Conservation (phyloP, 441 rosid species). For the Flueggea neowawraea region DNA sequence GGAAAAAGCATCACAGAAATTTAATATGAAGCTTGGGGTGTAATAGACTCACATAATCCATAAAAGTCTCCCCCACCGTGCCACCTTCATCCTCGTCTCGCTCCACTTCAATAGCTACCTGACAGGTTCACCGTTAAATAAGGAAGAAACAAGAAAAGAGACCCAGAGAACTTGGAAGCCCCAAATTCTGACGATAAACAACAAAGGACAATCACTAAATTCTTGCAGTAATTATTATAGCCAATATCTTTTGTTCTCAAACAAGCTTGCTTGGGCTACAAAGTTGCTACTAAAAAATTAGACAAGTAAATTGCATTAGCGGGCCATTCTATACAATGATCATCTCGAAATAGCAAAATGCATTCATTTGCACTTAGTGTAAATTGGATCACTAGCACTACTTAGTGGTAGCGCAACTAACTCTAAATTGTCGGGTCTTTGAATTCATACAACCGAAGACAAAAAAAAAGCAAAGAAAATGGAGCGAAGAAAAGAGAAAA, state of each 20-base stretch:
- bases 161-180: not conserved
- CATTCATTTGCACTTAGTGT: too few species aligned
- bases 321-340: too few species aligned
- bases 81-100: slow-evolving; percentile 99
- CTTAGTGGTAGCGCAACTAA: too few species aligned
- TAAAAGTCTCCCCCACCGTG: slow-evolving; percentile 86
- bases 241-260: too few species aligned
- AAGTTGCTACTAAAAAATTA: too few species aligned
- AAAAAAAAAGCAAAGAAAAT: not conserved
- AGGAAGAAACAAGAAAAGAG: slow-evolving; percentile 2
- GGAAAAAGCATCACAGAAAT: not conserved
- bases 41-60: slow-evolving; percentile 76
- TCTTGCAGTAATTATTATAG: too few species aligned
- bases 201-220: too few species aligned
- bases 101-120: slow-evolving; percentile 99
- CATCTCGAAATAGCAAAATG: too few species aligned
- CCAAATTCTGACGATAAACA: not conserved
- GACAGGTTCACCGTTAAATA: slow-evolving; percentile 24
- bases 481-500: not conserved
- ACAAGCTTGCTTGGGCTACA: too few species aligned
- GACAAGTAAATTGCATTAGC: too few species aligned
- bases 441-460: not conserved
- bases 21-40: slow-evolving; percentile 7
- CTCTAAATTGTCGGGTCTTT: too few species aligned
- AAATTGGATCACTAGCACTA: too few species aligned